phyloP scores from a whole-genome alignment of 768 basidiomycete genomes.

The Arthromyces matolae region DNA sequence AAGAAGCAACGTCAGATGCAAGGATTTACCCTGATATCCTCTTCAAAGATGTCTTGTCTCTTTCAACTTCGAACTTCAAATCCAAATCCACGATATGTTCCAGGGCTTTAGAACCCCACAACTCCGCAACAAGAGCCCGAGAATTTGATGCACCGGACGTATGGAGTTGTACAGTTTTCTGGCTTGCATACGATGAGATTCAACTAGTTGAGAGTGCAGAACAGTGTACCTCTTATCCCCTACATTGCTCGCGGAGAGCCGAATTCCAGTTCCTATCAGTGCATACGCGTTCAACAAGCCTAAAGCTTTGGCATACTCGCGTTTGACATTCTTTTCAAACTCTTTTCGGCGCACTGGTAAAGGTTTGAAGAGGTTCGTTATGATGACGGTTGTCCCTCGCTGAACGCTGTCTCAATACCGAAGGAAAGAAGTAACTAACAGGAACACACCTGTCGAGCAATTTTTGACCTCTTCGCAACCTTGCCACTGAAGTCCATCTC shows the following conservation, averaged over 20 bases:
- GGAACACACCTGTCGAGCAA: constrained; percentile 70
- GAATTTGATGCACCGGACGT: constrained; percentile 66
- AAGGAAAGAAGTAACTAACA: not conserved
- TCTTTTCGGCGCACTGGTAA: constrained; percentile 92
- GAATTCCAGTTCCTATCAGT: constrained; percentile 64
- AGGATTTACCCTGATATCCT: constrained; percentile 25
- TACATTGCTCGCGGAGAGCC: constrained; percentile 71
- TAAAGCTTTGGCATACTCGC: constrained; percentile 87
- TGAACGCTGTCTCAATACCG: constrained; percentile 27
- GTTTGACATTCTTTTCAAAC: constrained; percentile 80
- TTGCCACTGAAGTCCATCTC: constrained; percentile 67
- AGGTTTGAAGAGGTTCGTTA: constrained; percentile 71
- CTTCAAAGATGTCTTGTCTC: constrained; percentile 52
- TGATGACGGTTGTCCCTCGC: constrained; percentile 81
- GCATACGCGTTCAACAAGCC: constrained; percentile 84
- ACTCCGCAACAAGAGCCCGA: constrained; percentile 58
- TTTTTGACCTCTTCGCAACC: constrained; percentile 50
- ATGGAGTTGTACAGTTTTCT: constrained; percentile 65
- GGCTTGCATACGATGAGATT: constrained; percentile 31
- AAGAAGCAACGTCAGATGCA: not conserved
- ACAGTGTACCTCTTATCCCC: constrained; percentile 72
- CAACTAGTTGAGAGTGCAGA: constrained; percentile 22
- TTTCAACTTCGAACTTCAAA: constrained; percentile 62
- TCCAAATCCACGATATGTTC: constrained; percentile 75
- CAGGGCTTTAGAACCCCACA: constrained; percentile 84